Conservation (phyloP, 331 rosid genomes). For the Saraca asoca region DNA sequence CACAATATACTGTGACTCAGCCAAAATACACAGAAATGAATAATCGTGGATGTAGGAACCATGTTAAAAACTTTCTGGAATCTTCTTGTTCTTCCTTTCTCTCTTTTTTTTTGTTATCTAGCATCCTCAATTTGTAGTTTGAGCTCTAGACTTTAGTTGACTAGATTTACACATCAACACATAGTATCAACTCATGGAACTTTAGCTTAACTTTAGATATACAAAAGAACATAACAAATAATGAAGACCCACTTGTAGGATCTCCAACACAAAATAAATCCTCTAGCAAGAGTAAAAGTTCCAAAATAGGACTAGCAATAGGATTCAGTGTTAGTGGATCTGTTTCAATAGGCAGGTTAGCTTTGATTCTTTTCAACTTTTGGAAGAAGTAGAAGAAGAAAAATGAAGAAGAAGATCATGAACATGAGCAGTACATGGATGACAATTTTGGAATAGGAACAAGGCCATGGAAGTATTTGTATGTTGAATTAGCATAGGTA, state of each 20-base stretch:
- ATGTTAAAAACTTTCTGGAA: no score
- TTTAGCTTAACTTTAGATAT: conserved; percentile 32
- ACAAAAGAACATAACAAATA: neutral
- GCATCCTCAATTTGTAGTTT: no score
- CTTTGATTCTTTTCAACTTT: neutral
- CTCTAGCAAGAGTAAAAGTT: conserved; percentile 17
- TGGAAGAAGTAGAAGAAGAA: conserved; percentile 32
- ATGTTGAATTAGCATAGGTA: conserved; percentile 39
- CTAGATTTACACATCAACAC: no score
- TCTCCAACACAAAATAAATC: conserved; percentile 14
- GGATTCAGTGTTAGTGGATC: conserved; percentile 38
- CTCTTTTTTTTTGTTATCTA: no score
- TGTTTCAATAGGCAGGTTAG: conserved; percentile 4
- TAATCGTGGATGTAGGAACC: no score
- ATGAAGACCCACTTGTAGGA: conserved; percentile 3
- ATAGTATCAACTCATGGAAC: conserved; percentile 32
- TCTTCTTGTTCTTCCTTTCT: no score
- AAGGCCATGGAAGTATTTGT: conserved; percentile 44
- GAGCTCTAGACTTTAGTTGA: no score
- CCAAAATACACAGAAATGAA: no score
- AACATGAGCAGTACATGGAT: conserved; percentile 27
- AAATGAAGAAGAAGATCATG: conserved; percentile 20
- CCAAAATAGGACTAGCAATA: conserved; percentile 31
- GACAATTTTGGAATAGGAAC: conserved; percentile 40
- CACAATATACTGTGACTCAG: no score